Evolutionary conservation across 106 monocot genomes (phyloP).

Genomic region (Dendrobium chrysotoxum): DNA sequence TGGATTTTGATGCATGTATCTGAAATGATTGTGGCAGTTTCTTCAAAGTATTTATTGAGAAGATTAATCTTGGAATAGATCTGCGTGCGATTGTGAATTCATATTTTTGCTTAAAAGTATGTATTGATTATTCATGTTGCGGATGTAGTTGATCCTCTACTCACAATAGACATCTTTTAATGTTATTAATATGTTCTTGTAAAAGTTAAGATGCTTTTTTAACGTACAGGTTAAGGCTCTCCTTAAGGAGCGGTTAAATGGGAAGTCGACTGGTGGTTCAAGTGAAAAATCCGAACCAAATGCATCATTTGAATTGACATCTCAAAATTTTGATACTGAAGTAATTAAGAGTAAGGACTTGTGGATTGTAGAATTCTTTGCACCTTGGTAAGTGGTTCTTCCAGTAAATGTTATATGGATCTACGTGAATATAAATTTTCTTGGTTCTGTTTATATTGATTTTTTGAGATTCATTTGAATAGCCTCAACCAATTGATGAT

Average conservation of each 20-base stretch:
- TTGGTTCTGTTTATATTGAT: background rate
- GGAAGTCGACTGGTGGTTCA: constrained; percentile 52
- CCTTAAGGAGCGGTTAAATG: constrained; percentile 81
- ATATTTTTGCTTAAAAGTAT: background rate
- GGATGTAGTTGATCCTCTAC: background rate
- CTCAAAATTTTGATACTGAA: constrained; percentile 71
- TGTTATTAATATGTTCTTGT: background rate
- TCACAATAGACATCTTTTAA: background rate
- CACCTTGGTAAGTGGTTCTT: constrained; percentile 62
- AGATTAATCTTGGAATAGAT: background rate
- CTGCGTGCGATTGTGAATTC: background rate
- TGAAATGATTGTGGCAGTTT: background rate
- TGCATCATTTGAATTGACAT: constrained; percentile 73
- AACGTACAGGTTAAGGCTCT: constrained; percentile 66
- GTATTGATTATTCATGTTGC: background rate
- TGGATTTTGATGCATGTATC: background rate
- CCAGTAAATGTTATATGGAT: background rate
- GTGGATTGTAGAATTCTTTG: constrained; percentile 97
- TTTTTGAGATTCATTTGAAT: background rate
- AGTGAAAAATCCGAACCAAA: constrained; percentile 69
- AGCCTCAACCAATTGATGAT: background rate
- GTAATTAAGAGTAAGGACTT: constrained; percentile 90
- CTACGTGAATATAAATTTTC: background rate
- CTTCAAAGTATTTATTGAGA: background rate
- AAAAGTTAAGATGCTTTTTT: background rate